Base-by-base conservation (phyloP, 208 protist species). In the Sergeia podlipaevii region DNA sequence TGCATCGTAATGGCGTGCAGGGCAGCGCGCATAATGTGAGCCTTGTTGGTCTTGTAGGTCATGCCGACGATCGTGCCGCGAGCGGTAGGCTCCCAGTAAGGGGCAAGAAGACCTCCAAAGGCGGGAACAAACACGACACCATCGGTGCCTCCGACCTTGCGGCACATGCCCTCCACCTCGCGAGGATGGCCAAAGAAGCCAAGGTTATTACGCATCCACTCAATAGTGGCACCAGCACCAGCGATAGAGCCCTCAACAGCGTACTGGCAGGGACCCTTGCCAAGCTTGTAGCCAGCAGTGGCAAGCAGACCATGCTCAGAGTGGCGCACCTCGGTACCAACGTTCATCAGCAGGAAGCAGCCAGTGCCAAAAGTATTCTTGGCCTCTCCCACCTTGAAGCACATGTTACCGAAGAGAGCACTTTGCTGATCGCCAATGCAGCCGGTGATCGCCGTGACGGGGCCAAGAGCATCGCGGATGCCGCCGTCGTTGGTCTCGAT, bases 301-400 rank as follows among this genome's bases (percentile, higher is more conserved):
- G 96, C 91, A 1, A 99, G 69, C 17, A 99, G 75, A 10, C 97
- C 97, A 66, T 97, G 65, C 21, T 73, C 75, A 0, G 91, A 98
- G 30, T 83, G 74, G 21, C 93, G 64, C 18, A 65, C 58, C 20
- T 66, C 56, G n/a, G 66, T 61, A n/a, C 98, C 98, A 6, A 93
- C 97, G 61, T 99, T 99, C 65, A 94, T 85, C 13, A 99, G 77
- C 21, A 99, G 59, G 73, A 99, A 99, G 65, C 96, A 98, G 8
- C 98, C 98, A 1, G 98, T 99, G 11, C 98, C 98, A 72, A 98
- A 98, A 2, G 97, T 99, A 55, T 84, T 97, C 65, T 99, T 99
- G 0, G 85, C 79, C n/a, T 97, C 84, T 23, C 97, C 97, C 5
- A 59, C 26, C 4, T 60, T 18, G 42, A 98, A 95, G 66, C 96